A percentile compares a stretch with the other conserved stretches of the same genome.
These are phyloP conservation scores for Trichoderma brevicompactum DNA, from an alignment of 2,329 filamentous ascomycete genomes.

Conservation along the genomic window DNA sequence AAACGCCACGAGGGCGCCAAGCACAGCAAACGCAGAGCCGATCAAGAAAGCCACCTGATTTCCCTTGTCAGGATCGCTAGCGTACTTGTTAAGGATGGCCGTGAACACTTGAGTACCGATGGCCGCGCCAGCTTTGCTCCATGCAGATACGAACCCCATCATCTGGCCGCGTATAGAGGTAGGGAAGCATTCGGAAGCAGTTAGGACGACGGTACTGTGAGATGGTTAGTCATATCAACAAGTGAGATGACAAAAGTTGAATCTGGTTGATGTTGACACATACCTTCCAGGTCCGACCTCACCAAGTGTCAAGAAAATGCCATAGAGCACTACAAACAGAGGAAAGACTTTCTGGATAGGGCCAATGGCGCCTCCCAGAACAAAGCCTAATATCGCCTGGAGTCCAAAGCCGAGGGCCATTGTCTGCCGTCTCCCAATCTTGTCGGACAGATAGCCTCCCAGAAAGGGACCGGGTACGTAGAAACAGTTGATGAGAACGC, in stretches of 20 bases:
- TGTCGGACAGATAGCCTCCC: slow-evolving; percentile 54
- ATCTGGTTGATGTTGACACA: neutral
- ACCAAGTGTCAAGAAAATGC: slow-evolving; percentile 53
- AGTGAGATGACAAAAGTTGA: too few species aligned
- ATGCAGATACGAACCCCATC: slow-evolving; percentile 52
- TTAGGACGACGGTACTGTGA: slow-evolving; percentile 44
- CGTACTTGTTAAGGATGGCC: slow-evolving; percentile 52
- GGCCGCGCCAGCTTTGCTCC: slow-evolving; percentile 55
- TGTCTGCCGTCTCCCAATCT: slow-evolving; percentile 54
- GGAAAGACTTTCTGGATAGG: slow-evolving; percentile 53
- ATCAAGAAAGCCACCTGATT: slow-evolving; percentile 57
- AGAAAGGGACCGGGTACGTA: slow-evolving; percentile 54
- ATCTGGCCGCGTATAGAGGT: slow-evolving; percentile 55
- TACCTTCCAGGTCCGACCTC: slow-evolving; percentile 56
- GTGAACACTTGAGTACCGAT: slow-evolving; percentile 57
- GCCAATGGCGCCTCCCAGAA: slow-evolving; percentile 52
- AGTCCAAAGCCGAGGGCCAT: slow-evolving; percentile 55
- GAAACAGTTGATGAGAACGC: slow-evolving; percentile 55
- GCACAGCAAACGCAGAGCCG: slow-evolving; percentile 52
- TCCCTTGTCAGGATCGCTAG: slow-evolving; percentile 47
- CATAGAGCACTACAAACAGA: slow-evolving; percentile 56
- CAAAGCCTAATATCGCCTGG: slow-evolving; percentile 52
- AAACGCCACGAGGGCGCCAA: slow-evolving; percentile 34
- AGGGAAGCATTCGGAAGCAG: slow-evolving; percentile 54
- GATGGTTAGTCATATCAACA: neutral